Evolutionary conservation across 208 protist genomes (phyloP).

Genomic region (Wallacemonas sp.): DNA sequence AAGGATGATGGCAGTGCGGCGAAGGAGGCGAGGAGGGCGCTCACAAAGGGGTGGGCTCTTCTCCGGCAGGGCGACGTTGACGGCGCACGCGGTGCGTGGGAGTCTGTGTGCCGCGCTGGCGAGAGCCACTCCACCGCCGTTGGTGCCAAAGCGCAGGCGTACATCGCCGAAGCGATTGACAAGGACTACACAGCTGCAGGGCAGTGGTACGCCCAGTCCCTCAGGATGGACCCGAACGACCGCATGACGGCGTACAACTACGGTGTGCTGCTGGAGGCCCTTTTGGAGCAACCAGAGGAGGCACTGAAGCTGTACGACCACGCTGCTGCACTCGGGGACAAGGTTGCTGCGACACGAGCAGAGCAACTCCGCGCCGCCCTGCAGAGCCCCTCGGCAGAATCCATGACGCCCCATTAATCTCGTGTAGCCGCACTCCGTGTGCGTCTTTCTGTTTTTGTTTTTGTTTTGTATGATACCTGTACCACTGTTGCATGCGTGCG

Average conservation of each 20-base stretch:
- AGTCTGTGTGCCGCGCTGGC: conserved; percentile 23
- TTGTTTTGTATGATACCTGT: too few relatives aligned
- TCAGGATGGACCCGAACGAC: conserved; percentile 68
- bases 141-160: conserved; percentile 63
- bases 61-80: conserved; percentile 52
- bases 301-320: conserved; percentile 55
- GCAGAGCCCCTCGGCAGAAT: neutral
- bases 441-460: too few relatives aligned
- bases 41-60: conserved; percentile 62
- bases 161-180: conserved; percentile 69
- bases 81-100: conserved; percentile 53
- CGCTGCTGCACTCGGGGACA: conserved; percentile 54
- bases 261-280: conserved; percentile 71
- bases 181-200: conserved; percentile 62
- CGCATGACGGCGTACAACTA: conserved; percentile 84
- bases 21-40: conserved; percentile 20
- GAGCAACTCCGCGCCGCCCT: conserved; percentile 41
- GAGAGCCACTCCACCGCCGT: conserved; percentile 38
- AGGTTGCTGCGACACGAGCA: conserved; percentile 46
- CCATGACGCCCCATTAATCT: too few relatives aligned
- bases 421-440: too few relatives aligned
- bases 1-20: too few relatives aligned
- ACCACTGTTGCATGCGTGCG: neutral
- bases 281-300: conserved; percentile 47
- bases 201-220: conserved; percentile 52